A percentile compares a stretch with the other conserved stretches of the same genome.
These are phyloP conservation scores for Exserohilum rostratum DNA, from an alignment of 2,329 filamentous ascomycete genomes.

Conservation along the genomic window DNA sequence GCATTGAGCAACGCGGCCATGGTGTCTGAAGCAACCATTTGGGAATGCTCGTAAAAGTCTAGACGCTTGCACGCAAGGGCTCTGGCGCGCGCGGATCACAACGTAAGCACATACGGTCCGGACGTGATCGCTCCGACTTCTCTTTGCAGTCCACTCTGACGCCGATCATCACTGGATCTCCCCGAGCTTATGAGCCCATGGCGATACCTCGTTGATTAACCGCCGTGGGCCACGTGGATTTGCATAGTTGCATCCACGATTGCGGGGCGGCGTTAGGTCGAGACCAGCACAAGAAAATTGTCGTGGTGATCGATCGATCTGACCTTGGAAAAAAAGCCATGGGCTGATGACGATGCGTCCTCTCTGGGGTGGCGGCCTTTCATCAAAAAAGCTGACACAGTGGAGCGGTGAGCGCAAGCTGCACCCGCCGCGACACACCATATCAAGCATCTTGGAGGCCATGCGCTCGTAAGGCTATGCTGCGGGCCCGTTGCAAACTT, in stretches of 20 bases:
- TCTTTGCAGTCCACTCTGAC: constrained; percentile 1
- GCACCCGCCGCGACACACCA: background rate
- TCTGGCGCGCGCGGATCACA: constrained; percentile 4
- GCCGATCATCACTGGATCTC: background rate
- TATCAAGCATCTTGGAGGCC: background rate
- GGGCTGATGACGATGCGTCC: background rate
- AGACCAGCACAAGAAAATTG: constrained; percentile 1
- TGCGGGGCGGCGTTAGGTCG: background rate
- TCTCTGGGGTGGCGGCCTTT: background rate
- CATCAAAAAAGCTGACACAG: background rate
- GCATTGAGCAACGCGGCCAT: background rate
- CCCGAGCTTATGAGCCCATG: background rate
- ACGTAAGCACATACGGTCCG: background rate
- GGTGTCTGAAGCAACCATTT: constrained; percentile 1
- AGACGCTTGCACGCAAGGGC: constrained; percentile 2
- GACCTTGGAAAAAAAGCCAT: background rate
- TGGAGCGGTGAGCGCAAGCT: background rate
- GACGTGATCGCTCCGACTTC: background rate
- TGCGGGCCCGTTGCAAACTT: constrained; percentile 1
- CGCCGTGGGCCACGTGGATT: background rate
- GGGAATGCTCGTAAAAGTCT: background rate
- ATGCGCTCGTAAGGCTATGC: background rate
- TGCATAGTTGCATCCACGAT: background rate
- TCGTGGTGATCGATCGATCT: background rate
- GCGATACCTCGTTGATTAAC: constrained; percentile 3